Conservation (phyloP, 129 eudicot genomes). For the carrot (Daucus carota) region DH1_v3.0 NC_030383.2:516501-517000, state of each 20-base stretch:
- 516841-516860: too few species aligned
- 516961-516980: too few species aligned
- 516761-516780: background rate
- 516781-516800: too few species aligned
- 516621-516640: constrained; percentile 4
- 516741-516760: background rate
- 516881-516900: too few species aligned
- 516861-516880: too few species aligned
- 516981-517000: too few species aligned
- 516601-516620: background rate
- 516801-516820: too few species aligned
- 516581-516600: constrained; percentile 11
- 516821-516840: too few species aligned
- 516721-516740: constrained; percentile 1
- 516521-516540: constrained; percentile 18
- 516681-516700: background rate
- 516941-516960: too few species aligned
- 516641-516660: constrained; percentile 11
- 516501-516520: background rate
- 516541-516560: too few species aligned
- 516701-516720: constrained; percentile 7
- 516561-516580: constrained; percentile 8
- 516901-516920: too few species aligned
- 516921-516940: too few species aligned
- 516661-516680: background rate